Conservation (phyloP, 805 yeast species). For the Kuraishia borneana region DNA sequence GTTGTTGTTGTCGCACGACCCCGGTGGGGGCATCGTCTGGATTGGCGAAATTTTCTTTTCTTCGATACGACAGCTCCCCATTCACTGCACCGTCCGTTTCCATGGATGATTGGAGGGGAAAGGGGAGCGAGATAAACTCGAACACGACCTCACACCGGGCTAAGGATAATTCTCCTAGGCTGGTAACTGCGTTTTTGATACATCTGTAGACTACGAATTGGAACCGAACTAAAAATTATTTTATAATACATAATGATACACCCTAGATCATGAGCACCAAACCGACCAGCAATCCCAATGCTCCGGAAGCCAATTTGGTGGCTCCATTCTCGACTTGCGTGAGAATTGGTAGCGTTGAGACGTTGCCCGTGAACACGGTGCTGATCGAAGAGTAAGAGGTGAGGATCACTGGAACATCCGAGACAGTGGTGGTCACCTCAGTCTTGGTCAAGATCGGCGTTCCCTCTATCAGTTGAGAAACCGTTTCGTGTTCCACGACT, state of each 20-base stretch:
- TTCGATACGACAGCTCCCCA: slow-evolving; percentile 31
- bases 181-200: slow-evolving; percentile 30
- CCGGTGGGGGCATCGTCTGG: neutral
- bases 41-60: slow-evolving; percentile 13
- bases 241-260: neutral
- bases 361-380: neutral
- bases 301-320: slow-evolving; percentile 3
- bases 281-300: slow-evolving; percentile 2
- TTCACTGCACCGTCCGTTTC: slow-evolving; percentile 29
- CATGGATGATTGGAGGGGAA: slow-evolving; percentile 33
- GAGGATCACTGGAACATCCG: slow-evolving; percentile 13
- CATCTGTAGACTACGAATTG: slow-evolving; percentile 7
- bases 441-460: slow-evolving; percentile 7
- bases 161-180: slow-evolving; percentile 6
- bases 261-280: slow-evolving; percentile 1
- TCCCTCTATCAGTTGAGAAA: slow-evolving; percentile 2
- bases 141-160: slow-evolving; percentile 27
- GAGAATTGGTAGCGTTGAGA: neutral
- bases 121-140: slow-evolving; percentile 25
- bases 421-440: slow-evolving; percentile 14
- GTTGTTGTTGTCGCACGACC: neutral
- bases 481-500: slow-evolving; percentile 8
- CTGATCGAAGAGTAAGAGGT: slow-evolving; percentile 10
- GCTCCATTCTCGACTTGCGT: slow-evolving; percentile 2
- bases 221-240: neutral